A percentile compares a stretch with the other conserved stretches of the same genome.
Evolutionary conservation across 228 moss, liverwort and hornwort genomes (phyloP).

Genomic region (Sphagnum fallax): DNA sequence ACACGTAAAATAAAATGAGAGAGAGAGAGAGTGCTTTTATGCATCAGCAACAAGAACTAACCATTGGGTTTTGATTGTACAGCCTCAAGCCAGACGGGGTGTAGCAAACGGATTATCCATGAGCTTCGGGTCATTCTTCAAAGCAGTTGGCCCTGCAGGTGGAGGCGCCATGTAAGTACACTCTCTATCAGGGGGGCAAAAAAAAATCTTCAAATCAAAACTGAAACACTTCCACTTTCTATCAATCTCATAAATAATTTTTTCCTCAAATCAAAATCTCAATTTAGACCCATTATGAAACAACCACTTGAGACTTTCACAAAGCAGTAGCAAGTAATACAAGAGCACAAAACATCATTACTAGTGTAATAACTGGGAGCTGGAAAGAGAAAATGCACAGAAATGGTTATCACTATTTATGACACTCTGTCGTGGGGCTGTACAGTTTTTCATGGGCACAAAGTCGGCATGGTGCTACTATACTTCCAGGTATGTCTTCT

Average conservation of each 20-base stretch:
- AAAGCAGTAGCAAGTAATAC: background rate
- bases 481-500: constrained; percentile 17
- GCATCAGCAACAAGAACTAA: too few species aligned
- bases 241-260: background rate
- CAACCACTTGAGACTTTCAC: background rate
- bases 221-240: background rate
- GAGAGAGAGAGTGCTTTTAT: too few species aligned
- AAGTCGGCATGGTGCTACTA: constrained; percentile 12
- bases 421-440: background rate
- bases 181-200: too few species aligned
- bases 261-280: background rate
- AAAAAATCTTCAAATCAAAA: too few species aligned
- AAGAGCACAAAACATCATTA: background rate
- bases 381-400: background rate
- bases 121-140: constrained; percentile 25
- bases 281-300: background rate
- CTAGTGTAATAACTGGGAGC: background rate
- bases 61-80: background rate
- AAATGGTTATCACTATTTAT: background rate
- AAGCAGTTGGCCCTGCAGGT: constrained; percentile 20
- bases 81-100: constrained; percentile 19
- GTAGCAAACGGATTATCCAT: constrained; percentile 21
- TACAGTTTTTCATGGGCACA: constrained; percentile 38
- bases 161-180: constrained; percentile 26
- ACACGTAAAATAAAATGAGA: too few species aligned